Conservation (phyloP, 2,329 filamentous ascomycete species). For the Raffaelea arxii region DNA sequence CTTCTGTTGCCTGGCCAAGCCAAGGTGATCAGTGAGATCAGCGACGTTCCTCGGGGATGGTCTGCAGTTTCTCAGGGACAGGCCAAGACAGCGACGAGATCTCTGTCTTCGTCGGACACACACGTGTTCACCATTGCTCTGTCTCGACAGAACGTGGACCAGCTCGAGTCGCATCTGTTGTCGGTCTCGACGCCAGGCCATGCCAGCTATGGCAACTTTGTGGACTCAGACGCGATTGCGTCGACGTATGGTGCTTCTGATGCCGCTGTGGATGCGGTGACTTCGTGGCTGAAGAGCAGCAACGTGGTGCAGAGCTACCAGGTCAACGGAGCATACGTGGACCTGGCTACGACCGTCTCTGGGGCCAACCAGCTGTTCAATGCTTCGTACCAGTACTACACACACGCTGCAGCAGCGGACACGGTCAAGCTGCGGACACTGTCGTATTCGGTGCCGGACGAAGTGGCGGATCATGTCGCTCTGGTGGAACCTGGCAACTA, state of each 20-base stretch:
- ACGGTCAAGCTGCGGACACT: conserved; percentile 37
- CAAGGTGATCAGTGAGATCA: conserved; percentile 9
- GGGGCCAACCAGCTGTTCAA: conserved; percentile 19
- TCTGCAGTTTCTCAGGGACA: not conserved
- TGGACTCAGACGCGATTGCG: conserved; percentile 48
- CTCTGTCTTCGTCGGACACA: conserved; percentile 6
- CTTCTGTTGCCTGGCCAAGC: conserved; percentile 7
- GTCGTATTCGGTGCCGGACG: conserved; percentile 51
- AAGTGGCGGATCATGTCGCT: conserved; percentile 43
- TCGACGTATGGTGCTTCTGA: conserved; percentile 39
- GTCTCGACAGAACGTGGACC: conserved; percentile 15
- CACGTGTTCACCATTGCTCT: conserved; percentile 17
- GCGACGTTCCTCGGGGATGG: conserved; percentile 11
- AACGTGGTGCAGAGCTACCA: conserved; percentile 31
- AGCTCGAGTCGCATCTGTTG: conserved; percentile 48
- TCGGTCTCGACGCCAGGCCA: conserved; percentile 52
- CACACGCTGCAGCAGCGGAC: not conserved
- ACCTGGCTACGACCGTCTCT: conserved; percentile 17
- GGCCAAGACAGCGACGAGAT: not conserved
- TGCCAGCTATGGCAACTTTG: conserved; percentile 47
- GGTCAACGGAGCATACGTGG: conserved; percentile 27
- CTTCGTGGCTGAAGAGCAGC: conserved; percentile 44
- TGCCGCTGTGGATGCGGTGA: conserved; percentile 36
- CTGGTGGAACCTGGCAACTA: conserved; percentile 57
- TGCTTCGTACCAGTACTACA: conserved; percentile 19